phyloP scores from a whole-genome alignment of 169 alveolate species.

The Plasmodium ovale region DNA sequence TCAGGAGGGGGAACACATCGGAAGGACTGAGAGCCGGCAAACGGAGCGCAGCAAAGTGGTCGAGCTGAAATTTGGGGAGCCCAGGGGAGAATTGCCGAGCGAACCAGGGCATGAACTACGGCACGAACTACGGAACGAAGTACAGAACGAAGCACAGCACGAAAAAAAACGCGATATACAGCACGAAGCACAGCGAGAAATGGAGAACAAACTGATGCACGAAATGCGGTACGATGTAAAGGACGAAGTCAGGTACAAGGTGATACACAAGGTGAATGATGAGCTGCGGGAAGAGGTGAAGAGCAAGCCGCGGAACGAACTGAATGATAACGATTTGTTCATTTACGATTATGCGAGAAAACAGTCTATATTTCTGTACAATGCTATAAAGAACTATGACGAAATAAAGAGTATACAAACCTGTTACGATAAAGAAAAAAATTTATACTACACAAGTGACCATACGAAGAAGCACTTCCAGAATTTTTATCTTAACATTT shows the following conservation, averaged over 20 bases:
- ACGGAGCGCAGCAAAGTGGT: no score
- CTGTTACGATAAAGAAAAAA: constrained; percentile 18
- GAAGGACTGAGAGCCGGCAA: no score
- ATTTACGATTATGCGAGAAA: constrained; percentile 42
- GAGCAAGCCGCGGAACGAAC: not conserved
- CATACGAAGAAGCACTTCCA: constrained; percentile 37
- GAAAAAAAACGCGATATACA: not conserved
- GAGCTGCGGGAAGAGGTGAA: not conserved
- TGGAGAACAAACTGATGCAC: not conserved
- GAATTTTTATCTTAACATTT: constrained; percentile 17
- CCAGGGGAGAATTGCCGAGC: no score
- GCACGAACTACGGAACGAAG: no score
- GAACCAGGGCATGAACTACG: no score
- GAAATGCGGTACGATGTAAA: no score
- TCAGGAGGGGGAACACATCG: constrained; percentile 9
- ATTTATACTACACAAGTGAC: constrained; percentile 19
- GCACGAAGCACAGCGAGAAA: not conserved
- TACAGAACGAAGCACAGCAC: not conserved
- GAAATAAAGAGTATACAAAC: constrained; percentile 14
- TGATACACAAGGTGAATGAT: not conserved
- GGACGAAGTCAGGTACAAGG: not conserved
- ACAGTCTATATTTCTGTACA: constrained; percentile 42
- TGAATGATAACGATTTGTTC: constrained; percentile 42
- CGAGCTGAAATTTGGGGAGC: no score
- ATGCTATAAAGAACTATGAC: constrained; percentile 23